Evolutionary conservation across 768 basidiomycete species (phyloP), one percentile per base, ranked within the genome.

Genomic region (Lyophyllum atratum): DNA sequence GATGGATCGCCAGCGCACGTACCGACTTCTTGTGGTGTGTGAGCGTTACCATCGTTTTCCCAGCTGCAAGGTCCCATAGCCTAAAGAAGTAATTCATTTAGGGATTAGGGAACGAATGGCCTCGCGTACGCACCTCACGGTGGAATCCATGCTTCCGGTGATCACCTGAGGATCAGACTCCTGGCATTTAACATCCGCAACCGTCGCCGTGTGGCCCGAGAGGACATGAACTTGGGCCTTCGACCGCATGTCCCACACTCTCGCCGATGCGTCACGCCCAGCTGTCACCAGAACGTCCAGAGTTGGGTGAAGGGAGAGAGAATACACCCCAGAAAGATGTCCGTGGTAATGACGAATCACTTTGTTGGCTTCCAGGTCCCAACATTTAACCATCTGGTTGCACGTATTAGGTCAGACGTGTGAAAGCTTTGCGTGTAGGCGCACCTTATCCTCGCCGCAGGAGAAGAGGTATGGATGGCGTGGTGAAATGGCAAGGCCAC

Each of bases 1-100:
- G 96, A 69, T 98, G 95, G 54, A 99, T 87, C 4, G 96, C 91
- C 47, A 99, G 80, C 0, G 96, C 86, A 55, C 97, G 87, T 2
- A 99, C 94, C 14, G 92, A 93, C 73, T 99, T 99, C 75, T 98
- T 98, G 81, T 99, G 97, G 72, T 99, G 97, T n/a, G 97, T 99
- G 40, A 99, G 78, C 11, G 95, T 97, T 15, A 89, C 86, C 87
- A 92, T 92, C 25, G 95, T 94, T 73, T 98, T 98, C 34, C 97
- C 97, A 4, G 97, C 97, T 0, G 95, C 95, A 28, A 99, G 81
- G 70, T 98, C 97, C 97, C 97, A 99, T 45, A 99, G 74, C 43
- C 94, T 93, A 3, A 19, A 24, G n/a, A 17, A 2, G 7, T 29
- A 6, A 29, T 47, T n/a, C 15, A 4, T 47, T 46, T 11, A 6